Evolutionary conservation across 352 stramenopile species (phyloP).

Genomic region (Aphanomyces euteiches): DNA sequence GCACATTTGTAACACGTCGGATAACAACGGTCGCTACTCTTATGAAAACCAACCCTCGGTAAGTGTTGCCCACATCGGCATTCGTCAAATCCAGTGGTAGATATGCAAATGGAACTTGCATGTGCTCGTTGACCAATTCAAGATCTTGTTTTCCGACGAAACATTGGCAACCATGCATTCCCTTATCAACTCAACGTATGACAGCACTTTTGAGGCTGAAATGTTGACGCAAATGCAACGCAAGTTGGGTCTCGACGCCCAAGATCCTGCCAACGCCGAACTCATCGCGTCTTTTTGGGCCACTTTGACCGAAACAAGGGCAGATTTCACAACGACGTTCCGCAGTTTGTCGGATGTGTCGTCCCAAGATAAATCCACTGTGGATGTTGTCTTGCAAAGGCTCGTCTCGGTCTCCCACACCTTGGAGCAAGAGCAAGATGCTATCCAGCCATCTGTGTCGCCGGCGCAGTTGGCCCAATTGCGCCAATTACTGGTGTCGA

Average conservation of each 20-base stretch:
- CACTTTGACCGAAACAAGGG: slow-evolving; percentile 54
- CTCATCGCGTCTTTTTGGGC: slow-evolving; percentile 51
- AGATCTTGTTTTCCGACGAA: background rate
- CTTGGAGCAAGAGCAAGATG: slow-evolving; percentile 59
- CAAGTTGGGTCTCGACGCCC: slow-evolving; percentile 56
- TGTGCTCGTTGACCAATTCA: slow-evolving; percentile 62
- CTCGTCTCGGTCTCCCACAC: slow-evolving; percentile 67
- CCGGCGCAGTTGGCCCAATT: slow-evolving; percentile 75
- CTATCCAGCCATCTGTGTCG: slow-evolving; percentile 51
- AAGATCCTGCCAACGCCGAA: slow-evolving; percentile 41
- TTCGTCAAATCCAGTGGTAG: background rate
- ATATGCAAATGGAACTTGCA: slow-evolving; percentile 85
- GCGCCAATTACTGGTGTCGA: slow-evolving; percentile 51
- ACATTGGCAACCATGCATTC: slow-evolving; percentile 16
- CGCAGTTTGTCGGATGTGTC: slow-evolving; percentile 50
- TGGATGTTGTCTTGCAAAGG: slow-evolving; percentile 38
- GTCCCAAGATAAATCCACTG: slow-evolving; percentile 39
- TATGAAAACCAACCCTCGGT: slow-evolving; percentile 72
- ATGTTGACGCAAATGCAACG: slow-evolving; percentile 55
- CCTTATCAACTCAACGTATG: slow-evolving; percentile 50
- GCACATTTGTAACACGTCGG: slow-evolving; percentile 80
- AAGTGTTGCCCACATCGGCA: background rate
- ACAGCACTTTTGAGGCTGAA: slow-evolving; percentile 49
- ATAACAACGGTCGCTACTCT: slow-evolving; percentile 72
- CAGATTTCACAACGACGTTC: slow-evolving; percentile 79